These are phyloP conservation scores for Cytospora piceae DNA, from an alignment of 2,329 filamentous ascomycete species.

Conservation along the genomic window DNA sequence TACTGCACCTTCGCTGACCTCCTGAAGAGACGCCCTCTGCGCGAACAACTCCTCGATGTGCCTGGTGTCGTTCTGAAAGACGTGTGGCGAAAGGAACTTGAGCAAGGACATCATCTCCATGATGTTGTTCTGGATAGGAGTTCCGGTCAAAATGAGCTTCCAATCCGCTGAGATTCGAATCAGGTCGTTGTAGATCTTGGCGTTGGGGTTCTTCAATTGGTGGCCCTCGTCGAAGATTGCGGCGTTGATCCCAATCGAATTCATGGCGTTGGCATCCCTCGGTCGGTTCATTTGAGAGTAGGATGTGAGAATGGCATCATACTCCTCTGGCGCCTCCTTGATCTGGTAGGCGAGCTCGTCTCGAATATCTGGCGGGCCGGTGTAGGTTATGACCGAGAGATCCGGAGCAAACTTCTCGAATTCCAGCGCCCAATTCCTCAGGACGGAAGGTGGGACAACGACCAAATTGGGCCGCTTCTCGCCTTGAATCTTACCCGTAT, in stretches of 20 bases:
- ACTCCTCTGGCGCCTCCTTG: conserved; percentile 66
- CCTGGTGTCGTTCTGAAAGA: conserved; percentile 78
- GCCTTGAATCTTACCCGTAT: conserved; percentile 35
- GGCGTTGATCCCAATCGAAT: conserved; percentile 52
- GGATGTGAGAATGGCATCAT: conserved; percentile 65
- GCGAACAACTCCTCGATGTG: conserved; percentile 88
- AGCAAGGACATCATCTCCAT: conserved; percentile 89
- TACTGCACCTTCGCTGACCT: conserved; percentile 78
- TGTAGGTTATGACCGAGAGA: conserved; percentile 72
- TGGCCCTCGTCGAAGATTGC: conserved; percentile 94
- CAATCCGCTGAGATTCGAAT: conserved; percentile 79
- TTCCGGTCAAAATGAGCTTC: conserved; percentile 85
- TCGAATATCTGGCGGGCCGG: conserved; percentile 68
- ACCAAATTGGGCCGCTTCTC: conserved; percentile 75
- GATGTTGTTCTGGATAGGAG: conserved; percentile 91
- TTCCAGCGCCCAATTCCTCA: conserved; percentile 95
- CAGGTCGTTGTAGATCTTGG: conserved; percentile 78
- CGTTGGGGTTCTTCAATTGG: conserved; percentile 85
- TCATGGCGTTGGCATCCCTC: conserved; percentile 56
- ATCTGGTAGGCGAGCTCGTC: conserved; percentile 67
- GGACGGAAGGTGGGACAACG: conserved; percentile 88
- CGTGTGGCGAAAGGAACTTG: conserved; percentile 86
- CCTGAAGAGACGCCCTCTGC: conserved; percentile 83
- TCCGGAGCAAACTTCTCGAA: conserved; percentile 84
- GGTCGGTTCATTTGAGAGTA: conserved; percentile 61